phyloP scores from a whole-genome alignment of 176 grass and related monocot species.

The Puya raimondii region DNA sequence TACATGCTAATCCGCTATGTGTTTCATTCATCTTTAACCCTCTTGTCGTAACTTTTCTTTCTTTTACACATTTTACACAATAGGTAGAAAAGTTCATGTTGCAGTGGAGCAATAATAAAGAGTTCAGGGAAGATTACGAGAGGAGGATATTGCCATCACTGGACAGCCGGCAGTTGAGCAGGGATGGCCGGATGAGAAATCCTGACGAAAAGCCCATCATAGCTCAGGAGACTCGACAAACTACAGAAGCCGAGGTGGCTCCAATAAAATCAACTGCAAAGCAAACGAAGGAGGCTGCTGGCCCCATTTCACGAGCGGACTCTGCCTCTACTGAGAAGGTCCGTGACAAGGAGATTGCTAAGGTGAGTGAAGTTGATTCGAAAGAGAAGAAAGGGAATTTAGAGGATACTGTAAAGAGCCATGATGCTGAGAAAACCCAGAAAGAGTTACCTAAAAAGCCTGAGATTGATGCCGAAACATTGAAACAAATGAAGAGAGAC shows the following conservation, averaged over 20 bases:
- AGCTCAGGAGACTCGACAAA: slow-evolving; percentile 23
- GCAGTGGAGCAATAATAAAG: slow-evolving; percentile 58
- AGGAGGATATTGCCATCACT: slow-evolving; percentile 73
- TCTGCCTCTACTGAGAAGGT: slow-evolving; percentile 29
- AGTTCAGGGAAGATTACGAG: slow-evolving; percentile 87
- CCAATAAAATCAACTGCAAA: slow-evolving; percentile 34
- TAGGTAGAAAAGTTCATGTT: slow-evolving; percentile 78
- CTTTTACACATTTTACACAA: slow-evolving; percentile 10
- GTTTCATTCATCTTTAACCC: background rate
- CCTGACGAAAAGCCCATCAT: slow-evolving; percentile 81
- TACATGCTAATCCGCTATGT: background rate
- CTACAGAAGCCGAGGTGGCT: slow-evolving; percentile 22
- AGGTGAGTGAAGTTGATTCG: background rate
- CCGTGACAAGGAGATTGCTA: slow-evolving; percentile 22
- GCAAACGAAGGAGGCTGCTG: slow-evolving; percentile 32
- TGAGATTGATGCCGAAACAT: slow-evolving; percentile 52
- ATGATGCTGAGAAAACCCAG: slow-evolving; percentile 34
- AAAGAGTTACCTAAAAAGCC: slow-evolving; percentile 37
- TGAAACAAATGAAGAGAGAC: slow-evolving; percentile 86
- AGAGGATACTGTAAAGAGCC: slow-evolving; percentile 22
- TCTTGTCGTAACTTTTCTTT: background rate
- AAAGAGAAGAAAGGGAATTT: slow-evolving; percentile 15
- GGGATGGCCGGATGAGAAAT: slow-evolving; percentile 89
- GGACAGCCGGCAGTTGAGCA: slow-evolving; percentile 50
- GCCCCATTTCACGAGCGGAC: slow-evolving; percentile 26